These are phyloP conservation scores for Colletotrichum scovillei DNA, from an alignment of 2,329 filamentous ascomycete species.

Conservation along the genomic window DNA sequence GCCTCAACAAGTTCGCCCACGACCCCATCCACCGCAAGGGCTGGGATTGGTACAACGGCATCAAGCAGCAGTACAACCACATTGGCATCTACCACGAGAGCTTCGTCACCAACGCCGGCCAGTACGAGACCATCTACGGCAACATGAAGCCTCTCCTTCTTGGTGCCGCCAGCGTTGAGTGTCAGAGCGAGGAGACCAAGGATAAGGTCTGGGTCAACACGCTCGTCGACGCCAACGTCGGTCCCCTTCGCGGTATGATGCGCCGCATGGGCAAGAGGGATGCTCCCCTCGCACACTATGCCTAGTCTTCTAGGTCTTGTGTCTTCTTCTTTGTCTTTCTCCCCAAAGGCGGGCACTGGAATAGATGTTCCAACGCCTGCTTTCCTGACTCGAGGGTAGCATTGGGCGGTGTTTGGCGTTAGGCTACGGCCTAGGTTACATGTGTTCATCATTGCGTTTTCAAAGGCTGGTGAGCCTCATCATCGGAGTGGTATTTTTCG, in stretches of 20 bases:
- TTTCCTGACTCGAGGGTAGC: background rate
- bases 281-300: constrained; percentile 35
- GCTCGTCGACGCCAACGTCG: constrained; percentile 46
- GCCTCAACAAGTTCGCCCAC: constrained; percentile 64
- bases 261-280: constrained; percentile 41
- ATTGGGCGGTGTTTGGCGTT: background rate
- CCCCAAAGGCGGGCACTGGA: background rate
- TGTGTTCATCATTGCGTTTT: background rate
- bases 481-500: background rate
- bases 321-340: background rate
- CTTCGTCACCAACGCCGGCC: constrained; percentile 55
- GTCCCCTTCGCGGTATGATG: constrained; percentile 48
- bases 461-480: background rate
- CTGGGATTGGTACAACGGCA: constrained; percentile 60
- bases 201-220: constrained; percentile 46
- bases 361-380: background rate
- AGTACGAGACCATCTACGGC: constrained; percentile 64
- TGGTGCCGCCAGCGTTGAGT: constrained; percentile 42
- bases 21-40: constrained; percentile 57
- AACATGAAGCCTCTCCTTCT: constrained; percentile 54
- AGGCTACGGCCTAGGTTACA: background rate
- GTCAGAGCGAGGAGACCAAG: constrained; percentile 38
- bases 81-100: constrained; percentile 67
- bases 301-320: background rate
- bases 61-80: constrained; percentile 48